Base-by-base conservation (phyloP, 352 stramenopile genomes). In the Pythium utonaiense region DNA sequence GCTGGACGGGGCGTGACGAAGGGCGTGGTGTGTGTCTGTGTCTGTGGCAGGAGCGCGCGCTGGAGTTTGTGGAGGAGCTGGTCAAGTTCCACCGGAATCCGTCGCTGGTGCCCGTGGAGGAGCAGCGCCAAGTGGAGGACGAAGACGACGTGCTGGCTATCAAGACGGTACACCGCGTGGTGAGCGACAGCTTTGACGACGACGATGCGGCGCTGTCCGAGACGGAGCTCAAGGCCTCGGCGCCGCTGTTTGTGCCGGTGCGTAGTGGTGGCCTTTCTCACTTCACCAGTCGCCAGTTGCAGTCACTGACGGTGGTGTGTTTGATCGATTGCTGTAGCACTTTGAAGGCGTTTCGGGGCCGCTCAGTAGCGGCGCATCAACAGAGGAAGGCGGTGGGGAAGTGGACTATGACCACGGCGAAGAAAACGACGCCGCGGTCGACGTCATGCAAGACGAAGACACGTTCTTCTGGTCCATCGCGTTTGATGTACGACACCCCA, bases 401-500 rank as follows among this genome's bases (percentile, higher is more conserved):
- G 47, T 59, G 16, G 57, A 67, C 7, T 34, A 49, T n/a, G 57
- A 7, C 3, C 57, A 74, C 3, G 48, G 22, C 14, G 36, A 52
- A 6, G 51, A 44, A 21, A 53, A 61, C 9, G 63, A 62, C 12
- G 52, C 67, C n/a, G 28, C 42, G 13, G 69, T 72, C 14, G 62
- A 76, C 33, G 54, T 40, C 57, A 71, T 91, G 69, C 71, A 86
- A 60, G 73, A 83, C 47, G 84, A 94, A 73, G 82, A 92, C 55
- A 83, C 63, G 24, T 94, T 94, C 67, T 94, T 92, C 60, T 94
- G 84, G 84, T 94, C 84, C 14, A 74, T 94, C 45, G 80, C 82
- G 21, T 94, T 86, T 58, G 84, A 94, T 70, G 83, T 93, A 74
- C 44, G 60, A 50, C 17, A 10, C 31, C 16, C 30, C 33, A 14